These are phyloP conservation scores for Candida smagusa DNA, from an alignment of 1,139 yeast genomes.

Conservation along the genomic window DNA sequence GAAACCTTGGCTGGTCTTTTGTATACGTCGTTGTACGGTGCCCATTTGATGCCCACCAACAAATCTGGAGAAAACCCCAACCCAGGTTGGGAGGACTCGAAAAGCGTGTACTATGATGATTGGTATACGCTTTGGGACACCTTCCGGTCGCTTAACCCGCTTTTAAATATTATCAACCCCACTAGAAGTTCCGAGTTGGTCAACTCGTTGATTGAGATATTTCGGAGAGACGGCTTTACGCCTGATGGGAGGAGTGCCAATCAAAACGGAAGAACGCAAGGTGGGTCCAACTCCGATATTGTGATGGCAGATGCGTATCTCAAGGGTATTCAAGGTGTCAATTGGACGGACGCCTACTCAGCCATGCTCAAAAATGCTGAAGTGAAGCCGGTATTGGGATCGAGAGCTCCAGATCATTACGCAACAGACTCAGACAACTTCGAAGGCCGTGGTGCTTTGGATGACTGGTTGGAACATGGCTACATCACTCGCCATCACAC, in stretches of 20 bases:
- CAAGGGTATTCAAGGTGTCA: constrained; percentile 22
- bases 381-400: constrained; percentile 16
- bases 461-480: constrained; percentile 30
- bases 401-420: constrained; percentile 14
- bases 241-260: constrained; percentile 40
- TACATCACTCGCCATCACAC: constrained; percentile 28
- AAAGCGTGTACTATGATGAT: constrained; percentile 34
- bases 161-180: constrained; percentile 27
- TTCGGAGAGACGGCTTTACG: constrained; percentile 32
- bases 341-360: constrained; percentile 31
- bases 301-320: constrained; percentile 38
- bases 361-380: constrained; percentile 40
- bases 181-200: constrained; percentile 29
- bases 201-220: constrained; percentile 27
- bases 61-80: constrained; percentile 35
- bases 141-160: constrained; percentile 32
- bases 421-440: constrained; percentile 28
- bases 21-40: constrained; percentile 32
- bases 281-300: constrained; percentile 39
- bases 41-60: constrained; percentile 33
- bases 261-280: constrained; percentile 39
- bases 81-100: constrained; percentile 15
- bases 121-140: constrained; percentile 43
- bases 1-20: constrained; percentile 20
- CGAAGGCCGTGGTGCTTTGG: constrained; percentile 32